Conservation (phyloP, 257 asterid species). For the Nicotiana benthamiana region DNA sequence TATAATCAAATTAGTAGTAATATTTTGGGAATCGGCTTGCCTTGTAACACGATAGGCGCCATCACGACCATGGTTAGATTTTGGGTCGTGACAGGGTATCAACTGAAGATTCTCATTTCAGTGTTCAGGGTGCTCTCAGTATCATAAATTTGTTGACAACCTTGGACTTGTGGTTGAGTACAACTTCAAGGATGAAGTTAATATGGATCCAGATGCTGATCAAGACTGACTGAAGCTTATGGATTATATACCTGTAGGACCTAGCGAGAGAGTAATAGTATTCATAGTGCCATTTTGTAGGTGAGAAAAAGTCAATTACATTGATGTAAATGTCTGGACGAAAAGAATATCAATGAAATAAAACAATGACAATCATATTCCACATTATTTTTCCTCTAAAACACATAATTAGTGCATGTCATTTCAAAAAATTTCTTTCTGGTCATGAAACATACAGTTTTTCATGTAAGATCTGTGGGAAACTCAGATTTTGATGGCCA, state of each 20-base stretch:
- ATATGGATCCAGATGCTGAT: constrained; percentile 36
- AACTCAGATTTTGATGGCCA: constrained; percentile 37
- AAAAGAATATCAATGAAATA: constrained; percentile 21
- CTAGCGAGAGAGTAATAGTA: neutral
- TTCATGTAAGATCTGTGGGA: constrained; percentile 14
- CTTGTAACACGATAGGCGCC: too few species aligned
- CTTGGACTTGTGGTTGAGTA: constrained; percentile 83
- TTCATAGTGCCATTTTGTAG: neutral
- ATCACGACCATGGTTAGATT: too few species aligned
- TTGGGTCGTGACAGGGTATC: neutral
- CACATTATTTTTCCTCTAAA: constrained; percentile 33
- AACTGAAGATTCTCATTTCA: constrained; percentile 20
- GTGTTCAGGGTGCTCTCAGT: constrained; percentile 87
- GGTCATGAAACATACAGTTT: constrained; percentile 19
- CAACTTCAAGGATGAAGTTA: constrained; percentile 54
- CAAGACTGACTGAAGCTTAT: constrained; percentile 24
- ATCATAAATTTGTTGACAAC: constrained; percentile 91
- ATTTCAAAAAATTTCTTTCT: constrained; percentile 20
- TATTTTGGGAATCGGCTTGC: too few species aligned
- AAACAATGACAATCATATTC: neutral
- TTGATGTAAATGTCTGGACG: neutral
- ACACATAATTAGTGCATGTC: constrained; percentile 27
- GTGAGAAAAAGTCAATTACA: neutral
- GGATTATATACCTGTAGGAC: neutral
- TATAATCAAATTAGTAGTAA: too few species aligned